These are phyloP conservation scores for Alternaria ethzedia DNA, from an alignment of 2,329 filamentous ascomycete genomes.

Conservation along the genomic window DNA sequence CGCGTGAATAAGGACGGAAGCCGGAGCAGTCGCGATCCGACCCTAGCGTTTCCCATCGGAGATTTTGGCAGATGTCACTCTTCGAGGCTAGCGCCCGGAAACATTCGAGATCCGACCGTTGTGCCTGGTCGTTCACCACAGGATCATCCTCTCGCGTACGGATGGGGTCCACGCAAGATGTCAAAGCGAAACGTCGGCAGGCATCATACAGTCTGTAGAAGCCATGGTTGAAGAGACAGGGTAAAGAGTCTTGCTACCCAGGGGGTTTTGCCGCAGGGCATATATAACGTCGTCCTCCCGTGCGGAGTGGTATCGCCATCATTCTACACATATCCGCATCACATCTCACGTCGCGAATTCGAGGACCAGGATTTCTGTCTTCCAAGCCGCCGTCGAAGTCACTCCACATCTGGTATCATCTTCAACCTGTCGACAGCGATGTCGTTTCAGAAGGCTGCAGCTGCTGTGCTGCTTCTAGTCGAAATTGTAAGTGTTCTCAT, in stretches of 20 bases:
- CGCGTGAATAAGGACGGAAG: neutral
- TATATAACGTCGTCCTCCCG: neutral
- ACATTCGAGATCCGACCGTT: neutral
- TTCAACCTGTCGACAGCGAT: neutral
- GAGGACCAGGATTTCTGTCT: neutral
- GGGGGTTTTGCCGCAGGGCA: neutral
- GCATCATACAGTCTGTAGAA: neutral
- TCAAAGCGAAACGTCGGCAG: neutral
- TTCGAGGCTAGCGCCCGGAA: neutral
- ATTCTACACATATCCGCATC: neutral
- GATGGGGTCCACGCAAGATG: neutral
- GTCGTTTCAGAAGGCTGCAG: neutral
- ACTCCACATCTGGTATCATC: no score
- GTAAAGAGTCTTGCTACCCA: no score
- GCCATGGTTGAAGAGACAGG: neutral
- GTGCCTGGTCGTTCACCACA: neutral
- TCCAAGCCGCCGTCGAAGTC: neutral
- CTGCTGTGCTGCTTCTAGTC: neutral
- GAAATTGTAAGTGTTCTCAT: neutral
- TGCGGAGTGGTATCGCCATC: no score
- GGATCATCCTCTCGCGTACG: neutral
- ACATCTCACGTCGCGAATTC: neutral
- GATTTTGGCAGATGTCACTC: neutral
- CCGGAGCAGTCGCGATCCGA: slow-evolving; percentile 31
- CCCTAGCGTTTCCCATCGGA: neutral